Base-by-base conservation (phyloP, 2,329 filamentous ascomycete species). In the Cladophialophora carrionii region DNA sequence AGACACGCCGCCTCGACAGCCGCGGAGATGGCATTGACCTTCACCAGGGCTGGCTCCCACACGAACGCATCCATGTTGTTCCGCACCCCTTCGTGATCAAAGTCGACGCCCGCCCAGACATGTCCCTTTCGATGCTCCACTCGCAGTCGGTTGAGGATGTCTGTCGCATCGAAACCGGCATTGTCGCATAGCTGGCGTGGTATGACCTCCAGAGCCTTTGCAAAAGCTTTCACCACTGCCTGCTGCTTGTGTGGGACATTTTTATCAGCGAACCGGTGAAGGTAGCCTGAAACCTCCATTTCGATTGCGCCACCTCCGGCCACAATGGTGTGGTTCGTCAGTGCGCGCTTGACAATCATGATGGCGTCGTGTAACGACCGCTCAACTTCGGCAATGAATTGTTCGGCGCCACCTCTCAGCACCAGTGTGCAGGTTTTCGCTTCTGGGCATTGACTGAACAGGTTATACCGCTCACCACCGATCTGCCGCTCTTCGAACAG, bases 291-390 rank as follows among this genome's bases (percentile, higher is more conserved):
- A 59, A 98, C 80, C 78, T 98, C 95, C 94, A 99, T 98, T 84
- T 99, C 95, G 73, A 85, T 88, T 20, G 95, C 94, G 76, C 95
- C 95, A 73, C 95, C 95, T 73, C 95, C 95, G 53, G 93, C 95
- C 29, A 99, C 95, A 71, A 99, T 96, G 76, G 87, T 90, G 75
- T 89, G 89, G 84, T 98, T 96, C 82, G 91, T 92, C 79, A 98
- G 92, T 31, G 95, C 92, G 68, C 96, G 92, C 87, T 98, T 98
- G 76, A 99, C 95, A 74, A 99, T 96, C 95, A 99, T 99, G 80
- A 99, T 98, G 73, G 95, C 95, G 75, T 99, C 95, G 83, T 99
- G 95, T 71, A 99, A 86, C 76, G 92, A 96, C 70, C 95, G 91
- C 83, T 99, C 95, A 1, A 97, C 95, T 79, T 99, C 95, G 64